Percentiles rank a stretch among this genome's conserved stretches.
Evolutionary conservation across 371 early-diverging fungal species (phyloP).

Genomic region (Smittium culicis): DNA sequence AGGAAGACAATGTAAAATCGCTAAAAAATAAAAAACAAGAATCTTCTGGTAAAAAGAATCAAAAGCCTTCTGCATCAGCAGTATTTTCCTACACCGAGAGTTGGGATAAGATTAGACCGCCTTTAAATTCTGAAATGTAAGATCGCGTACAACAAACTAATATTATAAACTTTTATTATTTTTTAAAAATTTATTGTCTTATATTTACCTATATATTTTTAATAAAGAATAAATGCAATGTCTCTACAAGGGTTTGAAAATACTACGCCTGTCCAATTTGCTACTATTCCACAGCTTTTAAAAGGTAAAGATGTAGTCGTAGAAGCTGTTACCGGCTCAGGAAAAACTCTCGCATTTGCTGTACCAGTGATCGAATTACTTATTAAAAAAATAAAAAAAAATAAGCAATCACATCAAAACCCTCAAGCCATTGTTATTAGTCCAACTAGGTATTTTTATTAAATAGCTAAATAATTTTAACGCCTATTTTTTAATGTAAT

Average conservation of each 20-base stretch:
- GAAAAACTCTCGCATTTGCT: constrained; percentile 95
- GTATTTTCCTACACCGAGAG: constrained; percentile 10
- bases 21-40: neutral
- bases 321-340: constrained; percentile 98
- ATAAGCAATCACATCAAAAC: constrained; percentile 45
- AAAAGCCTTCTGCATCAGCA: neutral
- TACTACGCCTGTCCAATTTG: constrained; percentile 82
- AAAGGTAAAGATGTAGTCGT: constrained; percentile 95
- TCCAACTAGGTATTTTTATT: constrained; percentile 48
- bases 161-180: neutral
- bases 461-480: neutral
- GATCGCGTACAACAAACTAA: neutral
- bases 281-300: constrained; percentile 76
- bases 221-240: constrained; percentile 1
- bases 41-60: neutral
- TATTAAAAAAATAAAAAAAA: constrained; percentile 31
- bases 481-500: neutral
- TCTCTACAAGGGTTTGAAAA: constrained; percentile 36
- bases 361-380: constrained; percentile 90
- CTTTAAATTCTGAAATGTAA: constrained; percentile 7
- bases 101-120: constrained; percentile 8
- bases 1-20: neutral
- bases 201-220: neutral
- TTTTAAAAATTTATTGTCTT: neutral
- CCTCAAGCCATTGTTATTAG: constrained; percentile 86